These are phyloP conservation scores for Acanthamoeba triangularis DNA, from an alignment of 208 protist species.

Conservation along the genomic window DNA sequence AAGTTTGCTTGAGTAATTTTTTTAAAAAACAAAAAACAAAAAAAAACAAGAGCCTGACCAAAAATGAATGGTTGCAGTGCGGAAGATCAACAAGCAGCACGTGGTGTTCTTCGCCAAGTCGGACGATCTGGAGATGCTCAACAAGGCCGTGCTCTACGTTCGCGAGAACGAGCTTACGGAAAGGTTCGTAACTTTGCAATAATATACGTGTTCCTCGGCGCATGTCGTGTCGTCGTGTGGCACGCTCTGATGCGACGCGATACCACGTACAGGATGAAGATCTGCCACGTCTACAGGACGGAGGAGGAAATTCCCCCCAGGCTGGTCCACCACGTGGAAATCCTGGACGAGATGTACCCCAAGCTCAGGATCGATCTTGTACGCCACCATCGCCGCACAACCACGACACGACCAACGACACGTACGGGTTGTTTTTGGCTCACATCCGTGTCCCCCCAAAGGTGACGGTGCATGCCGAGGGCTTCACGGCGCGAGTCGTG, in stretches of 20 bases:
- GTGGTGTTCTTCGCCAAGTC: constrained; percentile 92
- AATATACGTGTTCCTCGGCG: not conserved
- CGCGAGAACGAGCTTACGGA: constrained; percentile 93
- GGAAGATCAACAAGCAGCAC: constrained; percentile 88
- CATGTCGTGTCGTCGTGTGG: too few relatives aligned
- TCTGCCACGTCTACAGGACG: constrained; percentile 88
- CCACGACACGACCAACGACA: not conserved
- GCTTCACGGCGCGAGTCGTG: constrained; percentile 86
- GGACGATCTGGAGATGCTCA: constrained; percentile 88
- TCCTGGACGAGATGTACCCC: constrained; percentile 88
- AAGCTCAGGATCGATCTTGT: constrained; percentile 90
- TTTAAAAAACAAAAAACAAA: not conserved
- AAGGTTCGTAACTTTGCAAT: constrained; percentile 26
- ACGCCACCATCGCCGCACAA: constrained; percentile 22
- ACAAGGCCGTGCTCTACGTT: constrained; percentile 93
- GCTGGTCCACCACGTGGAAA: constrained; percentile 85
- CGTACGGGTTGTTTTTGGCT: not conserved
- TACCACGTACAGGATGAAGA: constrained; percentile 80
- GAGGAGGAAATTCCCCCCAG: constrained; percentile 74
- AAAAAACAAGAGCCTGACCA: too few relatives aligned
- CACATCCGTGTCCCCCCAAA: not conserved
- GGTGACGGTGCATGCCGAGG: constrained; percentile 42
- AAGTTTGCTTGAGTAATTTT: not conserved
- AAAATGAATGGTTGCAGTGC: constrained; percentile 59
- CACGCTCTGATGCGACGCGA: too few relatives aligned